Evolutionary conservation across 345 rosid genomes (phyloP), one percentile per base, ranked within the genome.

Genomic region (Abelmoschus esculentus): DNA sequence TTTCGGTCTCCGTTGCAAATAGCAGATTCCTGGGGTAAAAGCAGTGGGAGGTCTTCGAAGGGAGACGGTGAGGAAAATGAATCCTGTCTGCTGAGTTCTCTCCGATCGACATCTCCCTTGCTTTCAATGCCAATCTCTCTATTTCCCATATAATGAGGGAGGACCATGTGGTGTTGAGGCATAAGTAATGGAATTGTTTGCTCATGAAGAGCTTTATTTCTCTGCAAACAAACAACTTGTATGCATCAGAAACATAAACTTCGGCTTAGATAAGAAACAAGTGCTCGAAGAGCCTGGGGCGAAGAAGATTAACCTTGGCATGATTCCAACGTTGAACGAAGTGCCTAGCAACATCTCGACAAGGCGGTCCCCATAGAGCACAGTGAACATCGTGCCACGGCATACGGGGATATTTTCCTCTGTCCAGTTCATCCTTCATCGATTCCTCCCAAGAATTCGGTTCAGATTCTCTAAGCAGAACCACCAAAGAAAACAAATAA

Each of bases 361-460:
- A 89, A 59, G 98, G 89, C 0, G 98, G 96, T 36, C 98, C 98
- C 98, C 96, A 93, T 4, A 93, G 83, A 74, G 98, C 95, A 54
- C 98, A 93, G 2, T 93, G 97, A 50, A 89, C 92, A 66, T 93
- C 97, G 22, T 93, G 98, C 98, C 98, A 93, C 1, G 98, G 98
- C 98, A 93, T 93, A 47, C 96, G 87, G 2, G 98, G 97, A 81
- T 82, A 88, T 70, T 83, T 89, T 75, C 59, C 70, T 8, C 96
- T 84, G 8, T 89, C 87, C 53, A 93, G 77, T 79, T 91, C 97
- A 76, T 91, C 96, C 67, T 74, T 88, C 87, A 84, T 87, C 11
- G 91, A 78, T 63, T 91, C 98, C 77, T 93, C 97, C 98, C 98
- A 93, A 28, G 95, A 91, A 74, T 93, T 88, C 58, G 98, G 98